Base-by-base conservation (phyloP, 2,329 filamentous ascomycete species). In the Diaporthe humulicola region DNA sequence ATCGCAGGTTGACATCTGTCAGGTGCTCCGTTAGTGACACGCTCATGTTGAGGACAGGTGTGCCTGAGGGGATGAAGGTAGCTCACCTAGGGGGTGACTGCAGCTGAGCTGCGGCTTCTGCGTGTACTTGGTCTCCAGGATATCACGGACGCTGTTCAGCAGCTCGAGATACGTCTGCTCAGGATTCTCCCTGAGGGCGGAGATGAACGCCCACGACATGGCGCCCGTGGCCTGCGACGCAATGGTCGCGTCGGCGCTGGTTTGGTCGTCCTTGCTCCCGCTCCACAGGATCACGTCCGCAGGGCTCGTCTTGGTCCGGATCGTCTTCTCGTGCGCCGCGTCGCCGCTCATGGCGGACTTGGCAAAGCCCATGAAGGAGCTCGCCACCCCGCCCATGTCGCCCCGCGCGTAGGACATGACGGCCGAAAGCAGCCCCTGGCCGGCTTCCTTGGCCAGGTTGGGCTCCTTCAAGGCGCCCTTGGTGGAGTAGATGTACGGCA, bases 241-340 rank as follows among this genome's bases (percentile, higher is more conserved):
- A 78, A 98, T 98, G 38, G 92, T 94, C 17, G 97, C 96, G 83
- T 99, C 97, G 85, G 95, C 94, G 75, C 95, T 98, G 78, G 97
- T 99, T 85, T 98, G 97, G 76, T 93, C 91, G 82, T 99, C 97
- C 85, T 98, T 98, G 86, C 95, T 97, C 74, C 97, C 97, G 76
- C 95, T 98, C 94, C 96, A 98, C 94, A 98, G 98, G 82, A 99
- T 91, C 42, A 99, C 97, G 84, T 99, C 97, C 54, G 97, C 97
- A 1, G 96, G 93, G 72, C 94, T 97, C 22, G 97, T 98, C 87
- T 97, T 97, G 56, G 96, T 98, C 78, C 93, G 90, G 82, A 95
- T 89, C 77, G 96, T 94, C 82, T 92, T 92, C 85, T 97, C 90
- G 84, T 95, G 93, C 25, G 93, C 93, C 48, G 93, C 91, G 78